Evolutionary conservation across 495 filamentous ascomycete genomes (phyloP).

Genomic region (Glarea lozoyensis): DNA sequence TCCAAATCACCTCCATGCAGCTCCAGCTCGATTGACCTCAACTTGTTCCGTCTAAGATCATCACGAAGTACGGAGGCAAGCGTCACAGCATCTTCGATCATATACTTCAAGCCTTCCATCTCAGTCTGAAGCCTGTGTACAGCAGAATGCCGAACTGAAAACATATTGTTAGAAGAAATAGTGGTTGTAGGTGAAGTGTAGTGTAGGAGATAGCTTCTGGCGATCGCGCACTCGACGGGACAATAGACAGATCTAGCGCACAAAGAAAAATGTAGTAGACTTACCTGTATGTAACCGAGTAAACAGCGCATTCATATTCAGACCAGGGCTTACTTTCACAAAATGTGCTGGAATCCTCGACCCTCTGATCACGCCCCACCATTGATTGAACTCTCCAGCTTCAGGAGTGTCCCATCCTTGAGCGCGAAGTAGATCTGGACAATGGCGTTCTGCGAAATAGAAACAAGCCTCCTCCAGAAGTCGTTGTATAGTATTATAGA

Average conservation of each 20-base stretch:
- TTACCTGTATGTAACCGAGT: too few relatives aligned
- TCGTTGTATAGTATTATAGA: not conserved
- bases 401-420: constrained; percentile 1
- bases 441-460: not conserved
- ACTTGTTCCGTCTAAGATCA: not conserved
- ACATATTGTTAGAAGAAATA: too few relatives aligned
- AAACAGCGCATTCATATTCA: not conserved
- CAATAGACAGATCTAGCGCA: too few relatives aligned
- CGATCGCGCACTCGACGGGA: too few relatives aligned
- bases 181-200: too few relatives aligned
- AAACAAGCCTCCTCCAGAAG: not conserved
- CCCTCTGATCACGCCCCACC: not conserved
- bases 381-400: not conserved
- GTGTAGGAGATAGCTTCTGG: too few relatives aligned
- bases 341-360: not conserved
- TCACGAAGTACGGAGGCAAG: not conserved
- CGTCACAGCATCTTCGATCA: not conserved
- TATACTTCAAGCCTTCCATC: not conserved
- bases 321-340: not conserved
- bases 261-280: too few relatives aligned
- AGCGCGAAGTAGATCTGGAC: not conserved
- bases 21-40: not conserved
- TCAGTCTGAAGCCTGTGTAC: not conserved
- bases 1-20: not conserved
- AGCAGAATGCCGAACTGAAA: not conserved